Conservation (phyloP, 2,329 filamentous ascomycete genomes). For the Fusarium euwallaceae region DNA sequence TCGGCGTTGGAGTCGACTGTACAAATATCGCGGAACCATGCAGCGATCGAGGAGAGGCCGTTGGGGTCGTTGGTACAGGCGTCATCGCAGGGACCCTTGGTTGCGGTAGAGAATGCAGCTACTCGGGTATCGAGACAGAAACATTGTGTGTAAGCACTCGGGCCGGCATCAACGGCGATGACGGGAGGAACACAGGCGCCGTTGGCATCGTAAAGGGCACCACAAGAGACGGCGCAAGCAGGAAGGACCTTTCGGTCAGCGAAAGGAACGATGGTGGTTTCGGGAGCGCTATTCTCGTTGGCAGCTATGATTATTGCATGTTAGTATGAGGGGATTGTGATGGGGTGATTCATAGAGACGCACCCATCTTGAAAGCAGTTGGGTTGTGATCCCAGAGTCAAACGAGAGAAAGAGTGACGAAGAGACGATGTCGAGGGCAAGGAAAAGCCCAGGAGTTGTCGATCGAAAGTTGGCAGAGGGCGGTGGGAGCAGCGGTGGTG, state of each 20-base stretch:
- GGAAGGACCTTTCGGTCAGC: conserved; percentile 63
- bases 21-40: conserved; percentile 80
- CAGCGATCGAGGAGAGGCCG: conserved; percentile 68
- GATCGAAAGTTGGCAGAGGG: conserved; percentile 5
- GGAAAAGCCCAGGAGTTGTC: conserved; percentile 4
- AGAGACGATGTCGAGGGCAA: conserved; percentile 3
- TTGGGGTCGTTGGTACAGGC: conserved; percentile 63
- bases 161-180: conserved; percentile 58
- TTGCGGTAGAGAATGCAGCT: conserved; percentile 67
- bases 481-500: conserved; percentile 3
- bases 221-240: conserved; percentile 71
- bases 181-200: conserved; percentile 75
- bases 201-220: conserved; percentile 76
- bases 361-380: conserved; percentile 55
- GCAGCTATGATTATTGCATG: conserved; percentile 17
- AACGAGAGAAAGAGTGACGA: conserved; percentile 26
- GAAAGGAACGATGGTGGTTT: conserved; percentile 70
- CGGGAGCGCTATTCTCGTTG: conserved; percentile 29
- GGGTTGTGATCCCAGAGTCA: conserved; percentile 2
- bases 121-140: conserved; percentile 78
- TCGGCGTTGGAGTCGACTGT: conserved; percentile 52
- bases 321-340: conserved; percentile 35
- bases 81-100: conserved; percentile 72
- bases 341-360: conserved; percentile 44
- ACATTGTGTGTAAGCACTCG: conserved; percentile 73